Base-by-base conservation (phyloP, 2,329 filamentous ascomycete species). In the Rachicladosporium sp. region DNA sequence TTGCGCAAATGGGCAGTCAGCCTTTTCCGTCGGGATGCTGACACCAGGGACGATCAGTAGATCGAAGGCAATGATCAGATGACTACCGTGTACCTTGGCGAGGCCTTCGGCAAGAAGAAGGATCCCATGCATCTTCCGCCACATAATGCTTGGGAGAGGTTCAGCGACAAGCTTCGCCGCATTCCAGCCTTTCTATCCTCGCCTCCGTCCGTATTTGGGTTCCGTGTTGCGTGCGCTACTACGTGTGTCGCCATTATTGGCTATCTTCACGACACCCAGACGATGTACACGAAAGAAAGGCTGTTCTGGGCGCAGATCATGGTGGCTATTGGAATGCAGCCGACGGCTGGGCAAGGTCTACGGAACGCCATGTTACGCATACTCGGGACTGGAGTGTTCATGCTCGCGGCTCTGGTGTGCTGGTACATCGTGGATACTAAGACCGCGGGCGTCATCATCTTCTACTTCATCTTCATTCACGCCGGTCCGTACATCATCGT, bases 261-360 rank as follows among this genome's bases (percentile, higher is more conserved):
- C 0, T 85, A 74, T 52, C 62, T 87, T 6, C 64, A 70, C 31
- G 55, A 71, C 12, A 80, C 80, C 0, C 74, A 84, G 46, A 49
- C 50, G 0, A 87, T 86, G 54, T 88, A 84, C 53, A 69, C 75
- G 3, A 62, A 75, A 36, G 77, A 88, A 51, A 68, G 82, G 11
- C 62, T 86, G 1, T 73, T 87, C 4, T 88, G 82, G 82, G 78
- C 80, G 2, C 74, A 86, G 69, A 82, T 88, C 46, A 85, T 87
- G 62, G 59, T 55, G 3, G 74, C 79, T 3, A 78, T 86, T 19
- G 73, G 74, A 40, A 84, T 84, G 79, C 73, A 71, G 2, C 70
- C 73, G 6, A 76, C 75, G 0, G 74, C 79, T 1, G 82, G 81
- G 0, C 77, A 83, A 48, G 79, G 76, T 11, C 69, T 84, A 12